Percentiles rank a stretch among this genome's conserved stretches.
These are phyloP conservation scores for Candida arabinofermentans DNA, from an alignment of 805 yeast species.

Conservation along the genomic window DNA sequence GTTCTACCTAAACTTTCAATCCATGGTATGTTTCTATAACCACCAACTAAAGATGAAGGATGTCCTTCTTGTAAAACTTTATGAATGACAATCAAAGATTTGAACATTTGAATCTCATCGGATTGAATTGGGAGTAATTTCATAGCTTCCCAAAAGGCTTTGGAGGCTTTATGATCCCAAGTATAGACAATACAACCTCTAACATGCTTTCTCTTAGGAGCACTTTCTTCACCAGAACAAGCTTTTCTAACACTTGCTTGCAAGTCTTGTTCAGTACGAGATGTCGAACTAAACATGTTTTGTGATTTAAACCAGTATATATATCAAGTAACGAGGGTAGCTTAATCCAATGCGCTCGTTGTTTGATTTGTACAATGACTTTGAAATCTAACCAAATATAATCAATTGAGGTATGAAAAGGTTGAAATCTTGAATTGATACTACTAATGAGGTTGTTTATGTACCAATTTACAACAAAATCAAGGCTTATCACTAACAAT, in stretches of 20 bases:
- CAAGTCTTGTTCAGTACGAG: slow-evolving; percentile 36
- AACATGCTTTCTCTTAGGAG: slow-evolving; percentile 95
- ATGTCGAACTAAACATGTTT: slow-evolving; percentile 19
- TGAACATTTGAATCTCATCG: slow-evolving; percentile 82
- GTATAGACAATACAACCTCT: slow-evolving; percentile 93
- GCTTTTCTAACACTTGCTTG: slow-evolving; percentile 70
- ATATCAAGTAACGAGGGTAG: not conserved
- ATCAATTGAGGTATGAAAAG: too few relatives aligned
- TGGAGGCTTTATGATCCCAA: slow-evolving; percentile 88
- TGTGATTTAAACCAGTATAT: not conserved
- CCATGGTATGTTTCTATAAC: slow-evolving; percentile 74
- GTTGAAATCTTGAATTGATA: too few relatives aligned
- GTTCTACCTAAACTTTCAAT: slow-evolving; percentile 66
- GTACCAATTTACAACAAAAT: too few relatives aligned
- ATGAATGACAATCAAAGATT: slow-evolving; percentile 79
- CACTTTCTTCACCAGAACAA: slow-evolving; percentile 76
- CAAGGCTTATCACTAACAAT: too few relatives aligned
- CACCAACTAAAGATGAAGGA: slow-evolving; percentile 75
- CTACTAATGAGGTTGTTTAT: too few relatives aligned
- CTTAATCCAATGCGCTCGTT: not conserved
- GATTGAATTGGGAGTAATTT: slow-evolving; percentile 75
- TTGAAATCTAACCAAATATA: too few relatives aligned
- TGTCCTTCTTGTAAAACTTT: slow-evolving; percentile 99
- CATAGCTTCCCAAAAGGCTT: slow-evolving; percentile 80
- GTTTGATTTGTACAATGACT: too few relatives aligned